Evolutionary conservation across 2,329 filamentous ascomycete genomes (phyloP).

Genomic region (Triangularia verruculosa): DNA sequence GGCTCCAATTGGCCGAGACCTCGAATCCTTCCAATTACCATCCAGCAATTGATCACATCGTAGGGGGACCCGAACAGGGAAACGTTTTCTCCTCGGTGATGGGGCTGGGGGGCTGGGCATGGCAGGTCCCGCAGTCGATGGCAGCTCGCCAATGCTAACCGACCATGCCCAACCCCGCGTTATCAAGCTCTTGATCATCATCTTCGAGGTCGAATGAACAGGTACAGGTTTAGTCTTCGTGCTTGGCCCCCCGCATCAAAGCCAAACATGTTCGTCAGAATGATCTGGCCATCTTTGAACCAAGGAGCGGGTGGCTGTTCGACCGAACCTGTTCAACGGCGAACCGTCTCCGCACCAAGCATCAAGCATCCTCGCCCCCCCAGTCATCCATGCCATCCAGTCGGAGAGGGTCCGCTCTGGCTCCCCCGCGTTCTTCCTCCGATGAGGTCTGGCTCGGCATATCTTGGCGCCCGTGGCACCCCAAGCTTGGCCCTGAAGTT

Average conservation of each 20-base stretch:
- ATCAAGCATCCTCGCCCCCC: not conserved
- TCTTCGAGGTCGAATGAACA: not conserved
- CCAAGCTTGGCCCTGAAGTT: not conserved
- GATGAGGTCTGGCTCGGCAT: not conserved
- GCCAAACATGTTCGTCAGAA: not conserved
- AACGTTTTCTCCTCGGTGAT: not conserved
- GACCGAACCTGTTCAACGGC: not conserved
- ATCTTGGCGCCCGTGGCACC: conserved; percentile 15
- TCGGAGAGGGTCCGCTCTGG: conserved; percentile 1
- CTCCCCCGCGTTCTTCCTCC: conserved; percentile 18
- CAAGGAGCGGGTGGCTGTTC: not conserved
- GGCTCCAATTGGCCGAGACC: not conserved
- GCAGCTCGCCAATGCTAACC: not conserved
- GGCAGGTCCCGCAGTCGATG: not conserved
- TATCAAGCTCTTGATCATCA: not conserved
- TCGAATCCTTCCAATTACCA: not conserved
- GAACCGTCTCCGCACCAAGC: not conserved
- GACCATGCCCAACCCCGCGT: not conserved
- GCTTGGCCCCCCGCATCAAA: not conserved
- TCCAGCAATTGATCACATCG: not conserved
- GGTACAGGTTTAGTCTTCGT: not conserved
- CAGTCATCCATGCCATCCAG: not conserved
- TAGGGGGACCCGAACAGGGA: not conserved
- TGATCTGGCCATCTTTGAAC: not conserved
- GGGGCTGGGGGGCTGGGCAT: not conserved